Evolutionary conservation across 352 stramenopile genomes (phyloP).

Genomic region (Thalassiosira mediterranea): DNA sequence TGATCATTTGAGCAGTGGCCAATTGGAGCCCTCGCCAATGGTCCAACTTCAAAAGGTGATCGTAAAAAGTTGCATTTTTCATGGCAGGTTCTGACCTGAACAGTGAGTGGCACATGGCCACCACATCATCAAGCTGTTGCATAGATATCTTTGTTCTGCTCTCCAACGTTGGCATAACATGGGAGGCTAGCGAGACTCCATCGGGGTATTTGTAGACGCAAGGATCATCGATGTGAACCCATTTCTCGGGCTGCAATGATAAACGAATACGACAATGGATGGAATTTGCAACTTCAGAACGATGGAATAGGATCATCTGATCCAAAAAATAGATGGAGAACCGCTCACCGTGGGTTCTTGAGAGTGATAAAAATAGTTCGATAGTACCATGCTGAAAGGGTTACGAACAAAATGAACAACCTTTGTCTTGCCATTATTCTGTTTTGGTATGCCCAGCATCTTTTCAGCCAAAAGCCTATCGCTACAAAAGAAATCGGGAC

Average conservation of each 20-base stretch:
- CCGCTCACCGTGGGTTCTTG: slow-evolving; percentile 17
- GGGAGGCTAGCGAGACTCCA: slow-evolving; percentile 20
- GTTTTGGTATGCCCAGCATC: slow-evolving; percentile 7
- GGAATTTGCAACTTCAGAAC: no score
- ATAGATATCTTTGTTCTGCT: not conserved
- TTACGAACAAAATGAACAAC: slow-evolving; percentile 58
- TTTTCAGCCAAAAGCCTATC: not conserved
- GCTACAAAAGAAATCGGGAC: slow-evolving; percentile 22
- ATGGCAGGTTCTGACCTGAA: slow-evolving; percentile 8
- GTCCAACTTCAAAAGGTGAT: slow-evolving; percentile 30
- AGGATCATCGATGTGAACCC: slow-evolving; percentile 42
- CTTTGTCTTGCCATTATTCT: slow-evolving; percentile 30
- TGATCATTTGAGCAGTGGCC: slow-evolving; percentile 47
- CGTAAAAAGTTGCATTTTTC: slow-evolving; percentile 41
- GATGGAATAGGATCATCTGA: no score
- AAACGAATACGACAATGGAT: no score
- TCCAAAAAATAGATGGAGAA: no score
- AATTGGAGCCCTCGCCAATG: slow-evolving; percentile 21
- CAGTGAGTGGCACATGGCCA: slow-evolving; percentile 26
- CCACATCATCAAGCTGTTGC: slow-evolving; percentile 11
- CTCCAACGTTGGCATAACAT: slow-evolving; percentile 33
- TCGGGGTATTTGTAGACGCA: slow-evolving; percentile 30
- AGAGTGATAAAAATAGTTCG: slow-evolving; percentile 32
- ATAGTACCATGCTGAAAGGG: slow-evolving; percentile 40
- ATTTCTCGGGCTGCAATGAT: no score